Percentiles rank a stretch among this genome's conserved stretches.
Conservation (phyloP, 768 basidiomycete genomes). For the Termitomyces sp. region DNA sequence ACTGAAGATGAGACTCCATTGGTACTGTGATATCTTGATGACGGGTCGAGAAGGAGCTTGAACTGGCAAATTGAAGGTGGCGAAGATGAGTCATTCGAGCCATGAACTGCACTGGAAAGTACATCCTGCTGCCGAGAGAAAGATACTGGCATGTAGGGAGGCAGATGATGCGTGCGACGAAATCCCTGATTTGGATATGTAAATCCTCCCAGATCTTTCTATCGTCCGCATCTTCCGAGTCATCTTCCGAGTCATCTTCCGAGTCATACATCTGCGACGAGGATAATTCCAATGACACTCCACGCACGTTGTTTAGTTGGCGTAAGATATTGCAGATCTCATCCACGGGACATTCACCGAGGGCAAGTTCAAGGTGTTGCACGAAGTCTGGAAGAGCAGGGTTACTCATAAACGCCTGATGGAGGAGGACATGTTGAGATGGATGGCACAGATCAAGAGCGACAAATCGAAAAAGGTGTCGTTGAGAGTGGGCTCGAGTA, state of each 20-base stretch:
- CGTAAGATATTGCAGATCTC: background rate
- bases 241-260: background rate
- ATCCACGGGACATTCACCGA: background rate
- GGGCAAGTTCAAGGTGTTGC: background rate
- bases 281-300: background rate
- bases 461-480: background rate
- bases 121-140: background rate
- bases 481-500: background rate
- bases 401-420: background rate
- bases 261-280: too few species aligned
- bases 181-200: background rate
- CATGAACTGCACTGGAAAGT: background rate
- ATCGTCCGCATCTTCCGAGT: background rate
- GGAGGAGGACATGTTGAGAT: background rate
- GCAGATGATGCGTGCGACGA: background rate
- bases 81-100: background rate
- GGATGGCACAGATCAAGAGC: background rate
- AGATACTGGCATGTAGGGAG: conserved; percentile 2
- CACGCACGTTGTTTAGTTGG: background rate
- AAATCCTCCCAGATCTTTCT: background rate
- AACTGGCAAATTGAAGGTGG: background rate
- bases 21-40: background rate
- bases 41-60: background rate
- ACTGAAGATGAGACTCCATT: background rate
- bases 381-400: background rate